Evolutionary conservation across 1,139 yeast genomes (phyloP).

Genomic region (Geotrichum cucujoidarum): DNA sequence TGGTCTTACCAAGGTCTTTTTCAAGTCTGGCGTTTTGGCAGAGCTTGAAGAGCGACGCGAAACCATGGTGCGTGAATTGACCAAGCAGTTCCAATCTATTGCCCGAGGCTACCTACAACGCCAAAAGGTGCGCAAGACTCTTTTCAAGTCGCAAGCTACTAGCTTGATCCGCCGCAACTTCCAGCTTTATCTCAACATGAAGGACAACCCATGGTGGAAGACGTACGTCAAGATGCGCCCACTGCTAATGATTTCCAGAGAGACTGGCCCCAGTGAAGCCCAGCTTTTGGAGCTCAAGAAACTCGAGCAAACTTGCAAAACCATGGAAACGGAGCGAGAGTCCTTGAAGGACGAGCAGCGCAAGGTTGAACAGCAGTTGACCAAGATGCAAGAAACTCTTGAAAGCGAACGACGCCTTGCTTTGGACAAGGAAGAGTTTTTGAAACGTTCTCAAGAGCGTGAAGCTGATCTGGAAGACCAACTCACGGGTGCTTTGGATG

Average conservation of each 20-base stretch:
- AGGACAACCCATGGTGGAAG: constrained; percentile 74
- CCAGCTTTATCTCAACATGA: constrained; percentile 48
- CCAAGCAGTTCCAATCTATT: constrained; percentile 62
- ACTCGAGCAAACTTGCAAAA: constrained; percentile 30
- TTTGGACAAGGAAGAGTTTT: constrained; percentile 43
- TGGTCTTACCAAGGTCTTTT: constrained; percentile 84
- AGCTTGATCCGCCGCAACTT: constrained; percentile 64
- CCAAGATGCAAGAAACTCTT: constrained; percentile 36
- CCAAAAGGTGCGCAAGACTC: constrained; percentile 44
- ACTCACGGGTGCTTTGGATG: constrained; percentile 35
- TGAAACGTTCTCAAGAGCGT: constrained; percentile 40
- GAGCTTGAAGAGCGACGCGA: constrained; percentile 80
- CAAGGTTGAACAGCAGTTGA: constrained; percentile 38
- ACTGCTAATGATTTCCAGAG: constrained; percentile 59
- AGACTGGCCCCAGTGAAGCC: constrained; percentile 50
- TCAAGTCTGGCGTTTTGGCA: constrained; percentile 95
- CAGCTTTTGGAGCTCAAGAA: constrained; percentile 56
- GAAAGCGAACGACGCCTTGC: constrained; percentile 41
- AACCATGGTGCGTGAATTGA: constrained; percentile 49
- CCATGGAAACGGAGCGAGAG: constrained; percentile 29
- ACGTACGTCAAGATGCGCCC: constrained; percentile 73
- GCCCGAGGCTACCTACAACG: constrained; percentile 64
- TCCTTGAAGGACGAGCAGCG: constrained; percentile 33
- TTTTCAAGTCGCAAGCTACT: constrained; percentile 66
- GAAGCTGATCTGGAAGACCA: constrained; percentile 42